Conservation (phyloP, 768 basidiomycete genomes). For the Lentinula detonsa region DNA sequence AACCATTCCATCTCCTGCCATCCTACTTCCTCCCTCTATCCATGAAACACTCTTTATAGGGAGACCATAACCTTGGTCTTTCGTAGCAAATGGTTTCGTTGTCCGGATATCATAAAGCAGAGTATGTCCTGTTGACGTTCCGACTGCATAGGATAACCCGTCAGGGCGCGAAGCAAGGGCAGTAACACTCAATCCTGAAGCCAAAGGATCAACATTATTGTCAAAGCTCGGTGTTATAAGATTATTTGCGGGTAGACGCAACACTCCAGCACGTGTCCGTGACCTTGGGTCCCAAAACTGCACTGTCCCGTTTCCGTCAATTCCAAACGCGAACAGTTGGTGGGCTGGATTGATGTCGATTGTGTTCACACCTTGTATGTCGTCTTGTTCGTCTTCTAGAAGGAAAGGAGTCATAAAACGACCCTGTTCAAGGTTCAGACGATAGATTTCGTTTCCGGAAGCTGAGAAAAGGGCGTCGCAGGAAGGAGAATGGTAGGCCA, state of each 20-base stretch:
- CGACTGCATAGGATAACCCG: slow-evolving; percentile 90
- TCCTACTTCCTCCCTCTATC: slow-evolving; percentile 81
- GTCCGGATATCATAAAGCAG: slow-evolving; percentile 92
- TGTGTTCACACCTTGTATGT: slow-evolving; percentile 80
- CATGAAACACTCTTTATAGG: slow-evolving; percentile 81
- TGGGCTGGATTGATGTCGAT: slow-evolving; percentile 93
- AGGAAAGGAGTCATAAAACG: slow-evolving; percentile 81
- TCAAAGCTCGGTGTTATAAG: slow-evolving; percentile 35
- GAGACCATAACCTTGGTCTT: slow-evolving; percentile 96
- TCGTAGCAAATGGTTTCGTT: slow-evolving; percentile 73
- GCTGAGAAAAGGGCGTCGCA: slow-evolving; percentile 87
- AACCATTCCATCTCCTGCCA: slow-evolving; percentile 85
- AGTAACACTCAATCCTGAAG: slow-evolving; percentile 57
- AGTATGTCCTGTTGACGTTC: slow-evolving; percentile 93
- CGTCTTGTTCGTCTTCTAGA: slow-evolving; percentile 44
- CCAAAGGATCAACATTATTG: slow-evolving; percentile 10
- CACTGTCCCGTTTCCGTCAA: slow-evolving; percentile 81
- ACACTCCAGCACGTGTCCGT: slow-evolving; percentile 62
- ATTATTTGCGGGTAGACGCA: slow-evolving; percentile 52
- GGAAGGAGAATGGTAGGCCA: slow-evolving; percentile 91
- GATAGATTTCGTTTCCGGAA: slow-evolving; percentile 82
- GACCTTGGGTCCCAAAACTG: slow-evolving; percentile 98
- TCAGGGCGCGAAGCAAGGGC: slow-evolving; percentile 81
- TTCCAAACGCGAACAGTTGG: slow-evolving; percentile 82
- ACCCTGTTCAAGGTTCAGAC: slow-evolving; percentile 94